Evolutionary conservation across 1,284 basidiomycete genomes (phyloP).

Genomic region (Cryptococcus amylolentus): DNA sequence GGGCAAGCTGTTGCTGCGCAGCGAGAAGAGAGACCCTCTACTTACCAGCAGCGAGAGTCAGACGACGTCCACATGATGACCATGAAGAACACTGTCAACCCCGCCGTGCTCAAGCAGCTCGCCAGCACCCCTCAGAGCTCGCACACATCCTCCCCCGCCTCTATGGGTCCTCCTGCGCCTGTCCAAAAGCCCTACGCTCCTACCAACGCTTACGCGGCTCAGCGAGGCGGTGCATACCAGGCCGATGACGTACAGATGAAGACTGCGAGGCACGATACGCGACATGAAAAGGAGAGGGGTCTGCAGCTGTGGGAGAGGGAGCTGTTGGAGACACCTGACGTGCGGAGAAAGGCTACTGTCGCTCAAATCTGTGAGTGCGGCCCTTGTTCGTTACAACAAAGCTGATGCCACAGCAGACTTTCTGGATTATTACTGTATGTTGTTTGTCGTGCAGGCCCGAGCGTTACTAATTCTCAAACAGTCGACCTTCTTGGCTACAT

Average conservation of each 20-base stretch:
- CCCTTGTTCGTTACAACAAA: not conserved
- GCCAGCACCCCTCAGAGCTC: slow-evolving; percentile 9
- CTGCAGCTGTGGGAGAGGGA: slow-evolving; percentile 78
- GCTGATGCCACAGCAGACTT: slow-evolving; percentile 60
- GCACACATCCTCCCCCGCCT: slow-evolving; percentile 9
- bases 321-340: slow-evolving; percentile 73
- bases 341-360: slow-evolving; percentile 88
- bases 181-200: slow-evolving; percentile 4
- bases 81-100: slow-evolving; percentile 43
- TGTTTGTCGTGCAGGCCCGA: not conserved
- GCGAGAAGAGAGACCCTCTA: slow-evolving; percentile 1
- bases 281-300: slow-evolving; percentile 31
- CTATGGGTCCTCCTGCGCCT: slow-evolving; percentile 3
- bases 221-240: slow-evolving; percentile 13
- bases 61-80: slow-evolving; percentile 51
- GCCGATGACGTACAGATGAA: slow-evolving; percentile 45
- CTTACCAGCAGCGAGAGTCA: slow-evolving; percentile 8
- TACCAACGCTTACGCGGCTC: slow-evolving; percentile 19
- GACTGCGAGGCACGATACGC: slow-evolving; percentile 34
- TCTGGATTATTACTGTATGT: slow-evolving; percentile 77
- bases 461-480: slow-evolving; percentile 13
- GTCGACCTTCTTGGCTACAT: slow-evolving; percentile 85
- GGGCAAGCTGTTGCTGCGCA: slow-evolving; percentile 7
- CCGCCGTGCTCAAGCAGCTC: slow-evolving; percentile 57
- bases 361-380: slow-evolving; percentile 76